Conservation (phyloP, 305 asterid species). For the Fraxinus velutina region DNA sequence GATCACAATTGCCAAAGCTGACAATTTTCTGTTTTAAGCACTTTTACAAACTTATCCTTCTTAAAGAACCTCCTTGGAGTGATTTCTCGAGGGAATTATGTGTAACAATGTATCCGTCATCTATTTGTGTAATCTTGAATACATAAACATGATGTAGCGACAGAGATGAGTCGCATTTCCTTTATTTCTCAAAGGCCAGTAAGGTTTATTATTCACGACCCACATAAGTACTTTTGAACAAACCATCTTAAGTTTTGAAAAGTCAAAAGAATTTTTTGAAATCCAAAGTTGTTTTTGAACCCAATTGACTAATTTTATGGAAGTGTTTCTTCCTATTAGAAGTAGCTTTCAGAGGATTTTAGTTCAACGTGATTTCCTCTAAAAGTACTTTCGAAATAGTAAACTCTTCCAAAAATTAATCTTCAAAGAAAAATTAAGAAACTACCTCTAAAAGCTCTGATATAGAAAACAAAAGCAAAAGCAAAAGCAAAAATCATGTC, state of each 20-base stretch:
- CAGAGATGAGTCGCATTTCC: not conserved
- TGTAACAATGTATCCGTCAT: not conserved
- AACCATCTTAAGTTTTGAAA: not conserved
- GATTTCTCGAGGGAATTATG: not conserved
- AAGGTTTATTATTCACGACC: not conserved
- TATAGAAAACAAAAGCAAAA: no score
- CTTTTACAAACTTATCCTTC: not conserved
- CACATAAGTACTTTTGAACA: not conserved
- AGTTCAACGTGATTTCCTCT: no score
- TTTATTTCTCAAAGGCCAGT: not conserved
- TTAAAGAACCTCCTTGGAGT: not conserved
- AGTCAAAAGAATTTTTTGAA: no score
- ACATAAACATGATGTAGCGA: not conserved
- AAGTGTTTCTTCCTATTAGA: no score
- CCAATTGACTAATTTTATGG: no score
- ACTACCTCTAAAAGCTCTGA: no score
- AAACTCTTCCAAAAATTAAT: no score
- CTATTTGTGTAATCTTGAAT: not conserved
- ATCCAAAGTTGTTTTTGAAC: no score
- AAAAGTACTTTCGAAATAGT: no score
- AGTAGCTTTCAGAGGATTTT: no score
- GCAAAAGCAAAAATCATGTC: no score
- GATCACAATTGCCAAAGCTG: slow-evolving; percentile 11
- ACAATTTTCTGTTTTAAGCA: not conserved
- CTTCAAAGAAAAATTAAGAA: no score